Conservation (phyloP, 2,329 filamentous ascomycete genomes). For the Monosporascus sp. region DNA sequence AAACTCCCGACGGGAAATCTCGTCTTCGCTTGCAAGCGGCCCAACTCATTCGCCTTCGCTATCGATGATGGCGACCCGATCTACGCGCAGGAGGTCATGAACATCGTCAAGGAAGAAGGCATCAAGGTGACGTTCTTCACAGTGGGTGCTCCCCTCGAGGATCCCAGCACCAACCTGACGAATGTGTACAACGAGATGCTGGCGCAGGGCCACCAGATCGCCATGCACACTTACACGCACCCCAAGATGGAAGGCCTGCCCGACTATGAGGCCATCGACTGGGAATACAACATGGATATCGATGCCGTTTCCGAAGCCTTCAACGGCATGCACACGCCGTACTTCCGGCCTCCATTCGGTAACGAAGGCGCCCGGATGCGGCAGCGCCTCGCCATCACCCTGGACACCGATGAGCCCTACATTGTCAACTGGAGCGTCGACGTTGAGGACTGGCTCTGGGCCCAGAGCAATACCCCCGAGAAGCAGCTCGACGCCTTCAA, state of each 20-base stretch:
- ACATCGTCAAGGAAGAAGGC: constrained; percentile 53
- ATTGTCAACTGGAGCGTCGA: constrained; percentile 66
- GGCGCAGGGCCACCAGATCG: constrained; percentile 59
- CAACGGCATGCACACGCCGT: constrained; percentile 31
- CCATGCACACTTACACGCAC: constrained; percentile 63
- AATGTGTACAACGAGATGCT: constrained; percentile 60
- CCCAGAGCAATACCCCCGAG: constrained; percentile 53
- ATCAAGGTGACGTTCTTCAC: constrained; percentile 69
- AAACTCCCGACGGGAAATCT: constrained; percentile 58
- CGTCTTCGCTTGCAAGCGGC: constrained; percentile 58
- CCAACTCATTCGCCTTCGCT: constrained; percentile 66
- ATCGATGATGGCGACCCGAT: constrained; percentile 63
- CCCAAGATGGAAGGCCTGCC: constrained; percentile 58
- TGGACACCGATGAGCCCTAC: constrained; percentile 44
- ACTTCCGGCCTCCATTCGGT: constrained; percentile 67
- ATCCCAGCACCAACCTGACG: constrained; percentile 54
- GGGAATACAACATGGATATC: constrained; percentile 56
- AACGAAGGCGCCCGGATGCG: constrained; percentile 62
- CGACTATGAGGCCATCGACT: constrained; percentile 49
- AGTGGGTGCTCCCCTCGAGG: constrained; percentile 56
- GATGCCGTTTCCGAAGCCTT: constrained; percentile 38
- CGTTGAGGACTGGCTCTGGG: constrained; percentile 68
- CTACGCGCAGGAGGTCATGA: constrained; percentile 54
- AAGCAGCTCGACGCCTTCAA: constrained; percentile 62
- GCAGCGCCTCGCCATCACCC: constrained; percentile 51